Conservation (phyloP, 2,329 filamentous ascomycete species). For the Cephalotrichum gorgonifer region DNA sequence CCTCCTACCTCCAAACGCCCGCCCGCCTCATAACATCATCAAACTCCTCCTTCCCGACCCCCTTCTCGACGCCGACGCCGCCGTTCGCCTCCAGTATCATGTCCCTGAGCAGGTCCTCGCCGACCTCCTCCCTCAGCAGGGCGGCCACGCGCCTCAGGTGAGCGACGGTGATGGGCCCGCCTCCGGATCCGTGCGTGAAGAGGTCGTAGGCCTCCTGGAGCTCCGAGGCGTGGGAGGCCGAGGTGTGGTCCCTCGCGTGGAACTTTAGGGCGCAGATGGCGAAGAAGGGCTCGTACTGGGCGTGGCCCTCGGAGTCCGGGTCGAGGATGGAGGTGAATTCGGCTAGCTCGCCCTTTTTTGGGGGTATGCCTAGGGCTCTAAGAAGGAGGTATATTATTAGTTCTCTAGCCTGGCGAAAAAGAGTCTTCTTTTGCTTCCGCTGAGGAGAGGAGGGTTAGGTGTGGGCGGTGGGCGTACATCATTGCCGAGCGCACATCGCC, state of each 20-base stretch:
- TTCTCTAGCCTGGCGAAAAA: too few species aligned
- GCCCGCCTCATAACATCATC: constrained; percentile 76
- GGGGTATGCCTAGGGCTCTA: constrained; percentile 74
- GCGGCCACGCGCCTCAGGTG: constrained; percentile 72
- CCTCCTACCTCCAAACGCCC: constrained; percentile 59
- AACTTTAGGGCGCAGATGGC: constrained; percentile 83
- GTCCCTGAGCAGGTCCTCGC: constrained; percentile 74
- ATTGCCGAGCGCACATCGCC: constrained; percentile 62
- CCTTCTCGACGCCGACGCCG: constrained; percentile 57
- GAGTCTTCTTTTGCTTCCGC: too few species aligned
- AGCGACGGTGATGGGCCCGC: constrained; percentile 60
- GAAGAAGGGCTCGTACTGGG: constrained; percentile 72
- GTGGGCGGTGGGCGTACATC: constrained; percentile 40
- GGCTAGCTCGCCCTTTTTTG: constrained; percentile 54
- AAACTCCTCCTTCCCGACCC: constrained; percentile 72
- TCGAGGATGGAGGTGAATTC: constrained; percentile 76
- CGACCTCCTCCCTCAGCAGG: constrained; percentile 73
- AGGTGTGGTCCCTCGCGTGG: constrained; percentile 45
- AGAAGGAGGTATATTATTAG: not conserved
- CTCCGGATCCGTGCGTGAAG: constrained; percentile 51
- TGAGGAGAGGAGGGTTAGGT: constrained; percentile 7
- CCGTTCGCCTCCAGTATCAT: constrained; percentile 95
- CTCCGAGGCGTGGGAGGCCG: constrained; percentile 50
- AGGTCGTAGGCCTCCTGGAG: constrained; percentile 73
- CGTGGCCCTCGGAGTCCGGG: constrained; percentile 67